Evolutionary conservation across 1,284 basidiomycete species (phyloP), one percentile per base, ranked within the genome.

Genomic region (Trichosporon inkin): DNA sequence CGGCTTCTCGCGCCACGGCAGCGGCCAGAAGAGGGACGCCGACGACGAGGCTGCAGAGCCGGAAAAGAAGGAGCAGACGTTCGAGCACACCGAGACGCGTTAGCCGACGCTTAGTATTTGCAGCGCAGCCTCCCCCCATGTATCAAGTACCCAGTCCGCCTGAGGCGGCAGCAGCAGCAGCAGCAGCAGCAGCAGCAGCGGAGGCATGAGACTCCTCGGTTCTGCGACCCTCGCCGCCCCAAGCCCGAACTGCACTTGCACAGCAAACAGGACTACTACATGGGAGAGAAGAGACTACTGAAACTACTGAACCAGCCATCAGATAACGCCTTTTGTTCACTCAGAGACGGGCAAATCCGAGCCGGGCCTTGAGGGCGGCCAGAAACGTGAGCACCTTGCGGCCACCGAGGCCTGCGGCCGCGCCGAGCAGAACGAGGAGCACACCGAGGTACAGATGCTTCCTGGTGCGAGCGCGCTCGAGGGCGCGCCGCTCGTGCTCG

Each of bases 401-500:
- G 20, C 49, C 57, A 17, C 36, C 57, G 40, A 64, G 16, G 19
- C 63, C 63, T n/a, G 55, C 20, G 55, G 56, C 61, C 28, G 63
- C 60, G 53, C 63, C 63, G 35, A 64, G 14, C 13, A 56, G 22
- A 5, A 64, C 56, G 22, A 62, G 35, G 3, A 64, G 19, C 3
- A 60, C 20, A 17, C 63, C 63, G 20, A 64, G 49, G 56, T 55
- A 57, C 16, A 64, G 57, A 38, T 52, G 57, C 24, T 53, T 51
- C 53, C 63, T 55, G 36, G 53, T 51, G 7, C 40, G 41, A 20
- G 38, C 13, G 53, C 56, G 52, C 36, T 57, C 52, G 22, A 64
- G 20, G 14, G 56, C 19, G 39, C 54, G 57, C 35, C 53, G 56
- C 57, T 76, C 76, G 19, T 57, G 53, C 62, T 74, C 74, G 22